Conservation (phyloP, 2,329 filamentous ascomycete genomes). For the Bimuria novae-zelandiae region DNA sequence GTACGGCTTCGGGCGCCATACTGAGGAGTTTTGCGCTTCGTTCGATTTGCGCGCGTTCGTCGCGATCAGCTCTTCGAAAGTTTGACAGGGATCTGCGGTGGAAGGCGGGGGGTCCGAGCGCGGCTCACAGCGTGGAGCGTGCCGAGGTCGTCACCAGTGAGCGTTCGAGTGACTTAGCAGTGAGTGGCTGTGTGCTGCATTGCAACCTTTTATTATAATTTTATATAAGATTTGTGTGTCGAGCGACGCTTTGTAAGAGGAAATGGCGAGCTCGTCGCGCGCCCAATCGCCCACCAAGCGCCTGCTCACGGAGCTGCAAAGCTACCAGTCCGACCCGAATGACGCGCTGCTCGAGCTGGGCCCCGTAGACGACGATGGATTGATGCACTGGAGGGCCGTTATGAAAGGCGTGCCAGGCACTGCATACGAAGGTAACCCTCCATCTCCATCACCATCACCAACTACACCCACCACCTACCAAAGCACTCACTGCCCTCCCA, state of each 20-base stretch:
- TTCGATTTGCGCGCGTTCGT: neutral
- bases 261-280: slow-evolving; percentile 42
- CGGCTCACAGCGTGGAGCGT: slow-evolving; percentile 8
- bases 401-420: slow-evolving; percentile 63
- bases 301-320: slow-evolving; percentile 64
- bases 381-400: slow-evolving; percentile 65
- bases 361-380: slow-evolving; percentile 60
- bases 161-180: too few species aligned
- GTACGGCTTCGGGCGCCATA: slow-evolving; percentile 37
- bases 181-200: too few species aligned
- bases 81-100: slow-evolving; percentile 5
- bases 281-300: slow-evolving; percentile 57
- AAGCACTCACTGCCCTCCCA: too few species aligned
- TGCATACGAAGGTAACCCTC: slow-evolving; percentile 63
- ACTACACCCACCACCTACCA: too few species aligned
- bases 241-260: too few species aligned
- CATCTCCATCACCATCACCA: too few species aligned
- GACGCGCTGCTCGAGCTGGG: slow-evolving; percentile 61
- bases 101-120: slow-evolving; percentile 10
- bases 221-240: too few species aligned
- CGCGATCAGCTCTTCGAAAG: neutral
- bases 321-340: slow-evolving; percentile 61
- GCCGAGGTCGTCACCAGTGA: too few species aligned
- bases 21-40: too few species aligned
- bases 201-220: too few species aligned